Evolutionary conservation across 176 grass and related monocot genomes (phyloP).

Genomic region (Zoysia japonica): DNA sequence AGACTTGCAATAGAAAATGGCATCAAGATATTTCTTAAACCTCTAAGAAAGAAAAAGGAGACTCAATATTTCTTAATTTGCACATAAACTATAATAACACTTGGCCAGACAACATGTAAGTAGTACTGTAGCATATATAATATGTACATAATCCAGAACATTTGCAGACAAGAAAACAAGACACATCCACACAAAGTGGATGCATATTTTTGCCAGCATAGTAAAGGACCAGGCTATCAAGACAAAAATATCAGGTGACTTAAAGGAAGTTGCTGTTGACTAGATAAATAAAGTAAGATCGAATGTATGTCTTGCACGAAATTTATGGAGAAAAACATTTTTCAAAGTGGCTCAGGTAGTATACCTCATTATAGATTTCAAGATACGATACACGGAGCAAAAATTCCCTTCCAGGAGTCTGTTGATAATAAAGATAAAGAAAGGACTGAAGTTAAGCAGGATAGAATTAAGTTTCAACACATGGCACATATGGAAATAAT

Average conservation of each 20-base stretch:
- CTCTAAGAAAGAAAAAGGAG: slow-evolving; percentile 17
- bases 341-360: slow-evolving; percentile 11
- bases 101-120: slow-evolving; percentile 13
- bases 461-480: slow-evolving; percentile 13
- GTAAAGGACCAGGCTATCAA: slow-evolving; percentile 13
- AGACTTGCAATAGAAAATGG: background rate
- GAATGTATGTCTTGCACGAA: slow-evolving; percentile 30
- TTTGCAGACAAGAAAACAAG: slow-evolving; percentile 2
- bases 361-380: slow-evolving; percentile 99
- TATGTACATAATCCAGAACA: background rate
- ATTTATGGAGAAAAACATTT: slow-evolving; percentile 17
- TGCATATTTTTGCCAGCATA: background rate
- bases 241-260: background rate
- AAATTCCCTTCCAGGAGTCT: slow-evolving; percentile 98
- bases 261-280: background rate
- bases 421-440: slow-evolving; percentile 50
- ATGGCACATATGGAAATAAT: background rate
- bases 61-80: background rate
- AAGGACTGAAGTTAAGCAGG: background rate
- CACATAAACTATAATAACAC: background rate
- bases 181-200: background rate
- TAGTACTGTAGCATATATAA: background rate
- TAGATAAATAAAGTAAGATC: slow-evolving; percentile 32
- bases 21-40: slow-evolving; percentile 3
- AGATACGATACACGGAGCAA: slow-evolving; percentile 97